A percentile compares a stretch with the other conserved stretches of the same genome.
These are phyloP conservation scores for Globisporangium takayamanum DNA, from an alignment of 352 stramenopile species.

Conservation along the genomic window DNA sequence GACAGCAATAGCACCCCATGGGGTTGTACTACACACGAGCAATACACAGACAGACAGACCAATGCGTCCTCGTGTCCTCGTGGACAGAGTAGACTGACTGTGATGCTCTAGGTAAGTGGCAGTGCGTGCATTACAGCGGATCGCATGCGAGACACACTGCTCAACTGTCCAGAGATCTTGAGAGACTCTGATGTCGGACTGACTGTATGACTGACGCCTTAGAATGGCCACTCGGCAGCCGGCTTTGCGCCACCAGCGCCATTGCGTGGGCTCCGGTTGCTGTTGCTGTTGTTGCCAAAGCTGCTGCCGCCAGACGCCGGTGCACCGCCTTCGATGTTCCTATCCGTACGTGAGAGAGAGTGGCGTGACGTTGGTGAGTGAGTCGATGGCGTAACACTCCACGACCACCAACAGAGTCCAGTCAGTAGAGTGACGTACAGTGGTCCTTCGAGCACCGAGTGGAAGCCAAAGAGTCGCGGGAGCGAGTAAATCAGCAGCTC, in stretches of 20 bases:
- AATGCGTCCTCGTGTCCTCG: too few species aligned
- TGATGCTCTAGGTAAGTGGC: too few species aligned
- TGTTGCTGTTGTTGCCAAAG: conserved; percentile 22
- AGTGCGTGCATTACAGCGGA: too few species aligned
- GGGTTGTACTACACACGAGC: too few species aligned
- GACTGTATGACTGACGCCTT: conserved; percentile 9
- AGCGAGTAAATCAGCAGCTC: conserved; percentile 77
- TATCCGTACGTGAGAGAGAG: conserved; percentile 4
- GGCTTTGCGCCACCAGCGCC: conserved; percentile 22
- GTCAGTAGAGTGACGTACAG: conserved; percentile 29
- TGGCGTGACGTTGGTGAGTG: background rate
- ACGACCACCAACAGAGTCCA: background rate
- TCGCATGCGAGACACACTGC: too few species aligned
- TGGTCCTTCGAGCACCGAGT: conserved; percentile 65
- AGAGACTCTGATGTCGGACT: too few species aligned
- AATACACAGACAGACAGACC: too few species aligned
- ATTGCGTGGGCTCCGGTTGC: conserved; percentile 20
- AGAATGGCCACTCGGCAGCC: conserved; percentile 74
- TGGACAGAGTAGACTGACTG: too few species aligned
- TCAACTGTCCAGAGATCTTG: too few species aligned
- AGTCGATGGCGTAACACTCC: conserved; percentile 1
- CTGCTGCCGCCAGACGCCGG: conserved; percentile 17
- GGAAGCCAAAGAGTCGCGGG: conserved; percentile 69
- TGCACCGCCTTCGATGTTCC: conserved; percentile 36
- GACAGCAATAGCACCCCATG: conserved; percentile 15